Percentiles rank a stretch among this genome's conserved stretches.
Evolutionary conservation across 306 rosid species (phyloP).

Genomic region (Vigna unguiculata): DNA sequence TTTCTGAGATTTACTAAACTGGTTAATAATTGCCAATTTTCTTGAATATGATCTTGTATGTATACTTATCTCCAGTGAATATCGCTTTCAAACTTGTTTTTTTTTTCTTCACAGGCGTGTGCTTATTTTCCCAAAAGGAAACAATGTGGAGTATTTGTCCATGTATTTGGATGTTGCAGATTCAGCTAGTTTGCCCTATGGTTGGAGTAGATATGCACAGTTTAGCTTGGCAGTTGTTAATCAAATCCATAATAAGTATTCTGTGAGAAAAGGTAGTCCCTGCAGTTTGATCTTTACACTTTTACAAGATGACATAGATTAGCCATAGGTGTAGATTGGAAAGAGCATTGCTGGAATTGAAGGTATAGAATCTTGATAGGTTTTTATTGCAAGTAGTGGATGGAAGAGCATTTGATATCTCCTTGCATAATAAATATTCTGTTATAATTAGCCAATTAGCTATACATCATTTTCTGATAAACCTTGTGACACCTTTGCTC

Average conservation of each 20-base stretch:
- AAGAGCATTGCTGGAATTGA: slow-evolving; percentile 31
- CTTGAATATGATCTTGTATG: slow-evolving; percentile 4
- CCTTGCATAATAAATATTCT: not conserved
- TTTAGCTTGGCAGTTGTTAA: slow-evolving; percentile 89
- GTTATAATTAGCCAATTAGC: not conserved
- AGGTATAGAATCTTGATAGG: slow-evolving; percentile 21
- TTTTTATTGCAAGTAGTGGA: slow-evolving; percentile 30
- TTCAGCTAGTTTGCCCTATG: slow-evolving; percentile 81
- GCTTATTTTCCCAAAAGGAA: slow-evolving; percentile 90
- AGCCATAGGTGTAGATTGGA: slow-evolving; percentile 13
- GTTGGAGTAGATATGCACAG: slow-evolving; percentile 95
- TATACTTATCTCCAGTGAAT: slow-evolving; percentile 14
- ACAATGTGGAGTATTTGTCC: slow-evolving; percentile 92
- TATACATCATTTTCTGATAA: slow-evolving; percentile 1
- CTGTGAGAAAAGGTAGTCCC: slow-evolving; percentile 79
- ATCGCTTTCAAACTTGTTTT: slow-evolving; percentile 17
- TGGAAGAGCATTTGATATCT: slow-evolving; percentile 31
- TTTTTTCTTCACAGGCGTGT: slow-evolving; percentile 68
- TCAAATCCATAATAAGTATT: slow-evolving; percentile 74
- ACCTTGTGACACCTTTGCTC: slow-evolving; percentile 20
- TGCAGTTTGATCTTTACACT: slow-evolving; percentile 34
- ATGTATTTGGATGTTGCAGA: slow-evolving; percentile 97
- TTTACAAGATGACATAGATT: slow-evolving; percentile 15
- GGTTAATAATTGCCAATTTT: not conserved
- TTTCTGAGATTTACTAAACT: slow-evolving; percentile 18